Percentiles rank a stretch among this genome's conserved stretches.
phyloP scores from a whole-genome alignment of 805 yeast genomes.

The Myxozyma melibiosi region DNA sequence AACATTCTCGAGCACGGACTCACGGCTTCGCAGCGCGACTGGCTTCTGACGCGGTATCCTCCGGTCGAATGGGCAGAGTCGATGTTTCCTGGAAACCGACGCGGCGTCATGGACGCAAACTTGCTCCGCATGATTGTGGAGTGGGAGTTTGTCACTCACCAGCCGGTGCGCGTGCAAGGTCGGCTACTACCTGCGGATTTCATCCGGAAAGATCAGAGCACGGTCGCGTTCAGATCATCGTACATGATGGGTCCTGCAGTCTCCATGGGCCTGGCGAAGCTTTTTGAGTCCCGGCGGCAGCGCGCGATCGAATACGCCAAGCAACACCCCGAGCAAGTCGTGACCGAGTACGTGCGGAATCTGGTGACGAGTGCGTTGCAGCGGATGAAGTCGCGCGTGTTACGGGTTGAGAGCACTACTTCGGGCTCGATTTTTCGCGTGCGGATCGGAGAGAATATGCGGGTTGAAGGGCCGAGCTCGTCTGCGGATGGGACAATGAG shows the following conservation, averaged over 20 bases:
- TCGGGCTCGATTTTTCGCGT: conserved; percentile 5
- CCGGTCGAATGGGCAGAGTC: conserved; percentile 22
- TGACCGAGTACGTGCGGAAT: background rate
- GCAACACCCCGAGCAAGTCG: background rate
- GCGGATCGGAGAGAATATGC: background rate
- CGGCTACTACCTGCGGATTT: background rate
- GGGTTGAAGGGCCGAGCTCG: background rate
- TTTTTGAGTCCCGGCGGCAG: conserved; percentile 2
- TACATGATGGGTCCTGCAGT: conserved; percentile 4
- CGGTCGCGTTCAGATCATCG: background rate
- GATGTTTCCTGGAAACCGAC: conserved; percentile 14
- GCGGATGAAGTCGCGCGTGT: background rate
- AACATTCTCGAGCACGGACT: conserved; percentile 1
- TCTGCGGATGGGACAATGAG: too few relatives aligned
- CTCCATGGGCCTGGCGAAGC: background rate
- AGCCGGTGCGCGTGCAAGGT: background rate
- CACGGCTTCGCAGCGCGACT: conserved; percentile 8
- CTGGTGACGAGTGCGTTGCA: background rate
- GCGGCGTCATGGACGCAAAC: conserved; percentile 17
- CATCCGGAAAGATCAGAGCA: background rate
- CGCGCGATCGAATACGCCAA: conserved; percentile 2
- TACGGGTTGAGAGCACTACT: background rate
- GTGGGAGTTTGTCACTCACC: conserved; percentile 6
- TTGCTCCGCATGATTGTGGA: conserved; percentile 10
- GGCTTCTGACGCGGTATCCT: conserved; percentile 11